Percentiles rank a stretch among this genome's conserved stretches.
These are phyloP conservation scores for Fragaria ananassa DNA, from an alignment of 306 rosid species.

Conservation along the genomic window DNA sequence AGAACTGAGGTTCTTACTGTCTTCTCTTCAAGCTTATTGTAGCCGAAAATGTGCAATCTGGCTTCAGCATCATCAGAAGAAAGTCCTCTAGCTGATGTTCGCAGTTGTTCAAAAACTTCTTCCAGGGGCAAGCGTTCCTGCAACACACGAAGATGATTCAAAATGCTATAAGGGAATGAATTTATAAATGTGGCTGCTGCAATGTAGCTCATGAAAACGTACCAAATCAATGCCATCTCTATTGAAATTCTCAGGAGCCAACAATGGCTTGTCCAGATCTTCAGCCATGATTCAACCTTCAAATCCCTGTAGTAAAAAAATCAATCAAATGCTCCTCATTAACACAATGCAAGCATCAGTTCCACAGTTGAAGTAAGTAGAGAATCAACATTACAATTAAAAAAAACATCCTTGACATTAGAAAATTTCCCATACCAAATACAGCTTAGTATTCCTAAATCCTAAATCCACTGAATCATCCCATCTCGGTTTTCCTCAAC, in stretches of 20 bases:
- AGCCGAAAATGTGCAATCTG: constrained; percentile 64
- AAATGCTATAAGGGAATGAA: constrained; percentile 16
- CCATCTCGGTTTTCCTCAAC: background rate
- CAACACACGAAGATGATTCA: background rate
- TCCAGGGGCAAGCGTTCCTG: constrained; percentile 76
- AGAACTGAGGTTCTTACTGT: constrained; percentile 39
- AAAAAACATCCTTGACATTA: background rate
- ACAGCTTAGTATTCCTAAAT: background rate
- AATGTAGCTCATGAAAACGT: constrained; percentile 14
- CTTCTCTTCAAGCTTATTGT: constrained; percentile 74
- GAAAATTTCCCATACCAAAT: background rate
- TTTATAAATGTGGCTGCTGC: constrained; percentile 16
- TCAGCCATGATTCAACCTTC: constrained; percentile 52
- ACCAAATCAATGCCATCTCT: constrained; percentile 82
- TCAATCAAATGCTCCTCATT: constrained; percentile 1
- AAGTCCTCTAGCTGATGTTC: constrained; percentile 67
- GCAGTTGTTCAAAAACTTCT: constrained; percentile 70
- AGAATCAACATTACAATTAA: background rate
- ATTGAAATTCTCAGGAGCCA: constrained; percentile 67
- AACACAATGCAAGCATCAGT: constrained; percentile 1
- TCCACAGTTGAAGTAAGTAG: background rate
- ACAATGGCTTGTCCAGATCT: constrained; percentile 70
- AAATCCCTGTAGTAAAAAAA: constrained; percentile 15
- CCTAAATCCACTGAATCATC: background rate
- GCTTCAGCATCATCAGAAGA: constrained; percentile 74